Conservation (phyloP, 768 basidiomycete species). For the Suillus plorans region DNA sequence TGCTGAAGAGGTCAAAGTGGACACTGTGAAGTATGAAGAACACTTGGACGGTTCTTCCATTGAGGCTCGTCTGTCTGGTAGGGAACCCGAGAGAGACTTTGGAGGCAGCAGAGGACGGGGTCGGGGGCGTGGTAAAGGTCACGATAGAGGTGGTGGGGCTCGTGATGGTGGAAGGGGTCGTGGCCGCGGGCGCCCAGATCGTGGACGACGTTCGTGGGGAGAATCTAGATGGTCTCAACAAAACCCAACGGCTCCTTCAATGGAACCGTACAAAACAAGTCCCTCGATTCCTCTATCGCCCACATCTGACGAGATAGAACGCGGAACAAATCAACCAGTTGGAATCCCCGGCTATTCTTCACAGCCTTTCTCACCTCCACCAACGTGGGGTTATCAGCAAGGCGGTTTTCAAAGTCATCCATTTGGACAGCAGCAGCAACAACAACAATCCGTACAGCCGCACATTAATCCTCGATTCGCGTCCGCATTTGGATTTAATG, state of each 20-base stretch:
- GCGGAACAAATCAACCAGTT: constrained; percentile 39
- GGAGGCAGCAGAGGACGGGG: constrained; percentile 26
- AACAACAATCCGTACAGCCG: constrained; percentile 56
- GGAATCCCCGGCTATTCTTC: constrained; percentile 16
- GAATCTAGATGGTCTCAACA: constrained; percentile 19
- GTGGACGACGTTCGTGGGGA: constrained; percentile 17
- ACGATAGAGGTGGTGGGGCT: constrained; percentile 27
- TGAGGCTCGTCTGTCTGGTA: background rate
- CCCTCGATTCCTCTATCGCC: constrained; percentile 36
- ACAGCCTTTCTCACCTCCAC: constrained; percentile 13
- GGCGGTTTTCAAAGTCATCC: constrained; percentile 11
- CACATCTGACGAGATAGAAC: constrained; percentile 47
- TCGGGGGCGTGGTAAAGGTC: constrained; percentile 36
- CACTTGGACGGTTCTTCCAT: background rate
- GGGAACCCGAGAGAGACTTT: background rate
- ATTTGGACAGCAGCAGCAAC: constrained; percentile 22
- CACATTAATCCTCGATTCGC: constrained; percentile 86
- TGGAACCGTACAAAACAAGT: constrained; percentile 32
- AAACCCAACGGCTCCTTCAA: constrained; percentile 14
- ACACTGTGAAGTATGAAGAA: constrained; percentile 13
- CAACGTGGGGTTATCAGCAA: constrained; percentile 17
- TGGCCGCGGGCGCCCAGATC: constrained; percentile 28
- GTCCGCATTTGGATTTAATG: constrained; percentile 54
- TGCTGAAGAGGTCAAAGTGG: constrained; percentile 43
- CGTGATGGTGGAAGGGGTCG: constrained; percentile 29